Evolutionary conservation across 2,329 filamentous ascomycete genomes (phyloP), one percentile per base, ranked within the genome.

Genomic region (Apiospora koreana): DNA sequence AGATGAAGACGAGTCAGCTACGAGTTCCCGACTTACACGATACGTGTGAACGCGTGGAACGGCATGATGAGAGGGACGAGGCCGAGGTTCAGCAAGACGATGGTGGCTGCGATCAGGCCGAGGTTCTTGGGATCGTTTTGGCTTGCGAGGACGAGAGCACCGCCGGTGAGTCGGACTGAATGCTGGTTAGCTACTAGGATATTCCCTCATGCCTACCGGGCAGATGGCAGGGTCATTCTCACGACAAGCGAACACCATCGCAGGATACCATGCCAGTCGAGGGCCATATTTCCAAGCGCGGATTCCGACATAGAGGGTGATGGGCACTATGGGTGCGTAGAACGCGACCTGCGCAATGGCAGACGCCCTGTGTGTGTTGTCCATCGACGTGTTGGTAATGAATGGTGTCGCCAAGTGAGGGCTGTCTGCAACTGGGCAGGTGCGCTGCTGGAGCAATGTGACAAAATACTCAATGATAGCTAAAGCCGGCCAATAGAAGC

Each of bases 211-310:
- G 18, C 18, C 43, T 5, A 6, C n/a, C 43, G n/a, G 21, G 18
- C 14, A 6, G 43, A 9, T 8, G 18, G 3, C 18, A 5, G 43
- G 43, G n/a, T 46, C 18, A 16, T 43, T 62, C 54, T 62, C 31
- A 62, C 54, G 31, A 38, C 54, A 38, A 6, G 54, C 54, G 31
- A 62, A 77, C 1, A 73, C 70, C 18, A 78, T 74, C 18, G 76
- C 54, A 8, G 75, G 75, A 72, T 74, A 78, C 76, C 76, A 78
- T 1, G 77, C 76, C 72, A 76, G 72, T 7, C 74, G 74, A 9
- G 76, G 77, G 6, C 75, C 75, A 35, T 75, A 73, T n/a, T 67
- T 73, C 71, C 74, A 76, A 62, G 77, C 78, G 67, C 76, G 75
- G n/a, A 66, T 25, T 42, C 77, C 71, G 38, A 78, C 71, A 12